These are phyloP conservation scores for Colletotrichum sidae DNA, from an alignment of 2,329 filamentous ascomycete species.

Conservation along the genomic window DNA sequence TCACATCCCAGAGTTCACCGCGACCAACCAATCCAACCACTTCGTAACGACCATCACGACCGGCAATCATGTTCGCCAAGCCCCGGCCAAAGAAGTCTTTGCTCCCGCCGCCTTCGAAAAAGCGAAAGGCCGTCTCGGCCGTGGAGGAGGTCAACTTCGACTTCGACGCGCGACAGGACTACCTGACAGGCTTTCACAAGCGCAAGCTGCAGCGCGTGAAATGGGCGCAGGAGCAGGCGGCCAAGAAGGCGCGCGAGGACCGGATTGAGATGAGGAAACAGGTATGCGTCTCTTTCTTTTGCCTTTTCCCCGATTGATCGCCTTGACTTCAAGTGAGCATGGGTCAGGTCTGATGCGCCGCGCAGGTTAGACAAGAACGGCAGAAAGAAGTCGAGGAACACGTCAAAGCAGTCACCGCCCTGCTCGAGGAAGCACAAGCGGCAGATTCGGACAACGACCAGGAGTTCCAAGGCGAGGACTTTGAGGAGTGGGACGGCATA, in stretches of 20 bases:
- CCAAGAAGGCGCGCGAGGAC: slow-evolving; percentile 81
- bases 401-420: slow-evolving; percentile 78
- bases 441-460: slow-evolving; percentile 54
- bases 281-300: slow-evolving; percentile 59
- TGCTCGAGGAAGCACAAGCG: slow-evolving; percentile 72
- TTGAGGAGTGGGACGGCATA: slow-evolving; percentile 75
- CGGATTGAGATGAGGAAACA: slow-evolving; percentile 79
- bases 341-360: background rate
- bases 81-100: slow-evolving; percentile 68
- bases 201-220: slow-evolving; percentile 89
- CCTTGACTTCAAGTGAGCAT: background rate
- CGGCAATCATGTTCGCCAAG: slow-evolving; percentile 61
- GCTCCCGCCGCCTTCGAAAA: slow-evolving; percentile 72
- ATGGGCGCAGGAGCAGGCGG: slow-evolving; percentile 84
- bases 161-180: slow-evolving; percentile 81
- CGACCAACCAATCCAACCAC: slow-evolving; percentile 21
- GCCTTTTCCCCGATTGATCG: background rate
- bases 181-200: slow-evolving; percentile 96
- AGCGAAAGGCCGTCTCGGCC: slow-evolving; percentile 68
- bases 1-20: slow-evolving; percentile 15
- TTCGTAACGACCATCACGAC: slow-evolving; percentile 18
- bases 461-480: slow-evolving; percentile 51
- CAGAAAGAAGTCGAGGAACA: slow-evolving; percentile 85
- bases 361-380: slow-evolving; percentile 84
- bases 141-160: slow-evolving; percentile 91